Evolutionary conservation across 129 eudicot genomes (phyloP).

Genomic region (Lonicera japonica): DNA sequence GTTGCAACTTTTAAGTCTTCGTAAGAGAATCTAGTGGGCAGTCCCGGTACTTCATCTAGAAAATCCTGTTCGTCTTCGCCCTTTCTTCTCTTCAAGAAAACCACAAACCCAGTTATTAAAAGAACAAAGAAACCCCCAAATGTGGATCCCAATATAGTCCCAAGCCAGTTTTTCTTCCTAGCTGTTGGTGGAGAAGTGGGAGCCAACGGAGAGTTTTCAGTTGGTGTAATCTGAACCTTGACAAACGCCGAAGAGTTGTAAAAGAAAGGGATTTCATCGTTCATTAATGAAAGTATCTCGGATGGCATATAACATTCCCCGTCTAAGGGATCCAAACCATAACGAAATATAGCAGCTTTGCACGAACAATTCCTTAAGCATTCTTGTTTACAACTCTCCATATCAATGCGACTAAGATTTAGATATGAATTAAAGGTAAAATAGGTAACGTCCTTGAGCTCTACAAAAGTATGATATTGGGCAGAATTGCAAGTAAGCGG

Average conservation of each 20-base stretch:
- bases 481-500: slow-evolving; percentile 22
- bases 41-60: slow-evolving; percentile 28
- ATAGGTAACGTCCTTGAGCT: slow-evolving; percentile 20
- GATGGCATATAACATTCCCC: slow-evolving; percentile 25
- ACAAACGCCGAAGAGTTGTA: slow-evolving; percentile 15
- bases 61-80: slow-evolving; percentile 24
- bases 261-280: neutral
- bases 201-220: neutral
- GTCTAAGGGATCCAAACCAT: neutral
- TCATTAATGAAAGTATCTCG: slow-evolving; percentile 24
- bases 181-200: neutral
- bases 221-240: slow-evolving; percentile 19
- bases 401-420: neutral
- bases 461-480: slow-evolving; percentile 10
- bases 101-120: neutral
- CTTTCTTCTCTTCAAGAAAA: neutral
- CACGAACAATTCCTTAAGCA: slow-evolving; percentile 34
- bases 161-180: neutral
- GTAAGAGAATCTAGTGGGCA: slow-evolving; percentile 33
- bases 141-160: slow-evolving; percentile 11
- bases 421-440: slow-evolving; percentile 1
- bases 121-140: slow-evolving; percentile 3
- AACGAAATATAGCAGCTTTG: slow-evolving; percentile 31
- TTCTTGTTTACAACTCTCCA: slow-evolving; percentile 23
- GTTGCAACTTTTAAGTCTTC: slow-evolving; percentile 30